Conservation (phyloP, 2,329 filamentous ascomycete species). For the Calonectria pseudoturangicola region DNA sequence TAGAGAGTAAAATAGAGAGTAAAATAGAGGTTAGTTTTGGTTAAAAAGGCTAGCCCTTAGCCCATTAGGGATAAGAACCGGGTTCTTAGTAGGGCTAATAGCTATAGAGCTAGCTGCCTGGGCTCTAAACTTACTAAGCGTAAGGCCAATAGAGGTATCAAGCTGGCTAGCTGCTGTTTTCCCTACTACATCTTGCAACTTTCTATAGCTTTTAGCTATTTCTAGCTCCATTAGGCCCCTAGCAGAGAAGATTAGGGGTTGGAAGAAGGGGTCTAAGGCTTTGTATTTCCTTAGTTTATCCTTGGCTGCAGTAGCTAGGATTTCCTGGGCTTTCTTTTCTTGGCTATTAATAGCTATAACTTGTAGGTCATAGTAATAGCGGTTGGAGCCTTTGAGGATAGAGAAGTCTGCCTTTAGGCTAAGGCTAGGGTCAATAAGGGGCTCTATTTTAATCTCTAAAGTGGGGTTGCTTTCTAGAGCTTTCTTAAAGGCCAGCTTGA, state of each 20-base stretch:
- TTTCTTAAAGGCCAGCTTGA: background rate
- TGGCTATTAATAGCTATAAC: conserved; percentile 6
- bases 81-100: background rate
- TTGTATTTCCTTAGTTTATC: background rate
- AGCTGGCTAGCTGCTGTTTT: background rate
- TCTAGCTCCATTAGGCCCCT: background rate
- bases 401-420: background rate
- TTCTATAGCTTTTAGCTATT: background rate
- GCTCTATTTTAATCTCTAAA: background rate
- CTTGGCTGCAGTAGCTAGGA: background rate
- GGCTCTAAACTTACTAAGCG: background rate
- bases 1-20: too few species aligned
- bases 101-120: background rate
- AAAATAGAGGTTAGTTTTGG: background rate
- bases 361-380: background rate
- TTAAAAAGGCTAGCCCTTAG: background rate
- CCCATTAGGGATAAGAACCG: background rate
- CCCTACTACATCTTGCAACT: background rate
- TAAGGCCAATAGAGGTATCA: background rate
- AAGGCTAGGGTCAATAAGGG: background rate
- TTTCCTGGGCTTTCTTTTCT: background rate
- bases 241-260: background rate
- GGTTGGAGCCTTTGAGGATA: background rate
- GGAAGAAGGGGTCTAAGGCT: background rate
- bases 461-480: background rate